Conservation (phyloP, 2,329 filamentous ascomycete genomes). For the Trichophyton schoenleinii region DNA sequence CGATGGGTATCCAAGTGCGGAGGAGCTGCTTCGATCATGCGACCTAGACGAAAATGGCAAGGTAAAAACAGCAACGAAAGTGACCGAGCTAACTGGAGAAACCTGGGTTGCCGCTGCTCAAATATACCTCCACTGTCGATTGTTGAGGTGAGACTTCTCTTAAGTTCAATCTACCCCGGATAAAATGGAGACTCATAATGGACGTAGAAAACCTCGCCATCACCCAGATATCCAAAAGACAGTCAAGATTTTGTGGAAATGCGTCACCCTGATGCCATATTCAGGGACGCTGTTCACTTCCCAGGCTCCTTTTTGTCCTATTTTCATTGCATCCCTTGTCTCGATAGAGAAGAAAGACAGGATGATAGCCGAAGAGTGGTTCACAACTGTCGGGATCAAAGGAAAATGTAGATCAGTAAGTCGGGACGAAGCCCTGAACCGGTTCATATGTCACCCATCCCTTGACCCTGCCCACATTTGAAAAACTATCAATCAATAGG, state of each 20-base stretch:
- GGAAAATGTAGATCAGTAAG: conserved; percentile 4
- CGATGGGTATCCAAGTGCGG: conserved; percentile 2
- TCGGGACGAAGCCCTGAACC: background rate
- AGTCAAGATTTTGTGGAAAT: conserved; percentile 4
- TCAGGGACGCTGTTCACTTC: conserved; percentile 10
- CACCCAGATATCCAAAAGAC: conserved; percentile 9
- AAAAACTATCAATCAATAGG: background rate
- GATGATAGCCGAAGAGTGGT: conserved; percentile 7
- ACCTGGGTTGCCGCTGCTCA: conserved; percentile 11
- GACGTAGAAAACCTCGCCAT: conserved; percentile 8
- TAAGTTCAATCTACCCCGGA: too few relatives aligned
- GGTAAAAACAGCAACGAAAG: conserved; percentile 6
- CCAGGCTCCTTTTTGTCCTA: conserved; percentile 9
- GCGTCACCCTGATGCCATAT: conserved; percentile 7
- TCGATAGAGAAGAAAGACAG: conserved; percentile 6
- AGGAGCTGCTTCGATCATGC: conserved; percentile 10
- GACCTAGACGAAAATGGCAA: conserved; percentile 8
- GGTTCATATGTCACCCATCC: background rate
- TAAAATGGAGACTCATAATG: background rate
- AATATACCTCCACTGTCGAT: conserved; percentile 13
- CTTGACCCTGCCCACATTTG: background rate
- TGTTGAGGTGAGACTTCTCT: conserved; percentile 6
- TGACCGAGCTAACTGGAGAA: conserved; percentile 11
- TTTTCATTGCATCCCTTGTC: conserved; percentile 9
- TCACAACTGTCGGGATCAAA: background rate